phyloP scores from a whole-genome alignment of 192 early-diverging fungal species.

The Linnemannia exigua region DNA sequence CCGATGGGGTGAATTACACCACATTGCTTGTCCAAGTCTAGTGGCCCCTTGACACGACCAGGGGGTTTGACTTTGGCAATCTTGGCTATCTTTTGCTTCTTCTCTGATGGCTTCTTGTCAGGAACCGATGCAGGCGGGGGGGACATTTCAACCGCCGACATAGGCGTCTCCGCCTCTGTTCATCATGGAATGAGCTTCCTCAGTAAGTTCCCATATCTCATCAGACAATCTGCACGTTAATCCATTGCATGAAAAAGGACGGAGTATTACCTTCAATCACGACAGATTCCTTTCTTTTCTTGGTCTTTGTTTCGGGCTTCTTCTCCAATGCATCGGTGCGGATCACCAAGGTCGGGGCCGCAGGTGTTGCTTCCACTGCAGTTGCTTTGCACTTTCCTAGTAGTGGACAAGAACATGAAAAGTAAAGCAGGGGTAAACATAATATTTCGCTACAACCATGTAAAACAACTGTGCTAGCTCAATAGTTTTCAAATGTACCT shows the following conservation, averaged over 20 bases:
- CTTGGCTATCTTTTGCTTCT: slow-evolving; percentile 70
- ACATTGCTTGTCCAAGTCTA: slow-evolving; percentile 94
- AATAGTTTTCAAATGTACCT: slow-evolving; percentile 57
- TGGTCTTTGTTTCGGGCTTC: slow-evolving; percentile 38
- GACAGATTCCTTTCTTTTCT: slow-evolving; percentile 48
- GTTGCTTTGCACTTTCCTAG: slow-evolving; percentile 32
- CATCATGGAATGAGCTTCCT: neutral
- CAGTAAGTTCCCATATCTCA: neutral
- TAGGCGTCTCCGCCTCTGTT: slow-evolving; percentile 34
- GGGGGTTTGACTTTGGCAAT: slow-evolving; percentile 66
- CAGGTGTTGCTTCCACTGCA: slow-evolving; percentile 4
- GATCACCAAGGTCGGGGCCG: slow-evolving; percentile 18
- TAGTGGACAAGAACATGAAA: neutral
- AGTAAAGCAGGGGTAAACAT: neutral
- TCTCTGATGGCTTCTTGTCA: slow-evolving; percentile 57
- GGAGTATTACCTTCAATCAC: slow-evolving; percentile 28
- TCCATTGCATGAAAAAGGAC: neutral
- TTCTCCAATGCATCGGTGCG: slow-evolving; percentile 45
- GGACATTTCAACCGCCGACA: slow-evolving; percentile 49
- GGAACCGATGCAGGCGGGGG: slow-evolving; percentile 35
- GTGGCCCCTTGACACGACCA: slow-evolving; percentile 70
- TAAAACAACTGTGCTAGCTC: neutral
- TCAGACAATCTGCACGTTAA: neutral
- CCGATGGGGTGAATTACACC: slow-evolving; percentile 78
- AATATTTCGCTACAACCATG: neutral